phyloP scores from a whole-genome alignment of 2,329 filamentous ascomycete species.

The Paracamarosporium sp. region DNA sequence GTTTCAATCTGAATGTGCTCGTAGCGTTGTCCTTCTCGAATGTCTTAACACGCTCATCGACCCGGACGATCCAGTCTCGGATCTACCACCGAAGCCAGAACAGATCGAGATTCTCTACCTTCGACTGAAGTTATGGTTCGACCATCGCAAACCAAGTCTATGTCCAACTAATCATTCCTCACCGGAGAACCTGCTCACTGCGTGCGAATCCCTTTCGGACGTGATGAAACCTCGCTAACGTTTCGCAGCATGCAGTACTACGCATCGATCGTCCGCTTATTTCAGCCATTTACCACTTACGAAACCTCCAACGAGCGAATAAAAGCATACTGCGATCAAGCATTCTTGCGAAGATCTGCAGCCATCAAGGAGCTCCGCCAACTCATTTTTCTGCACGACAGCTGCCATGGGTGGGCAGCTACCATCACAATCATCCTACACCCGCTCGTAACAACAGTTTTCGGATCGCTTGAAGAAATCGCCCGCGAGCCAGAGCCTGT shows the following conservation, averaged over 20 bases:
- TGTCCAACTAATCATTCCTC: slow-evolving; percentile 27
- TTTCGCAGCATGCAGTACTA: slow-evolving; percentile 32
- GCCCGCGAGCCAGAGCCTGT: slow-evolving; percentile 11
- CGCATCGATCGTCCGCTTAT: slow-evolving; percentile 31
- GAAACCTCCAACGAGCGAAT: slow-evolving; percentile 17
- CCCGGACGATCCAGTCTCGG: slow-evolving; percentile 8
- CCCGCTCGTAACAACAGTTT: slow-evolving; percentile 31
- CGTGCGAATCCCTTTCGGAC: slow-evolving; percentile 23
- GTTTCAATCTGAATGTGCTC: slow-evolving; percentile 35
- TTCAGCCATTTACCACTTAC: slow-evolving; percentile 27
- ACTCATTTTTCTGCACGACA: slow-evolving; percentile 32
- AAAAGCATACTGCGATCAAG: slow-evolving; percentile 22
- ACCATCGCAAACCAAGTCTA: slow-evolving; percentile 20
- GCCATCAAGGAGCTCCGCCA: slow-evolving; percentile 31
- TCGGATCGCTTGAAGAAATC: slow-evolving; percentile 36
- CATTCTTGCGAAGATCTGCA: slow-evolving; percentile 18
- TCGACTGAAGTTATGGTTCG: slow-evolving; percentile 32
- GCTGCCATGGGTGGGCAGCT: slow-evolving; percentile 30
- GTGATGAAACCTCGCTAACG: slow-evolving; percentile 13
- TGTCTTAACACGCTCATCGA: slow-evolving; percentile 23
- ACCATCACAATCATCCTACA: slow-evolving; percentile 34
- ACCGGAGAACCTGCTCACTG: slow-evolving; percentile 32
- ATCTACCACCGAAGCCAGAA: slow-evolving; percentile 19
- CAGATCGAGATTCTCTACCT: slow-evolving; percentile 28
- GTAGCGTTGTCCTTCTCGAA: slow-evolving; percentile 32